Evolutionary conservation across 768 basidiomycete genomes (phyloP).

Genomic region (Psilocybe cyanescens): DNA sequence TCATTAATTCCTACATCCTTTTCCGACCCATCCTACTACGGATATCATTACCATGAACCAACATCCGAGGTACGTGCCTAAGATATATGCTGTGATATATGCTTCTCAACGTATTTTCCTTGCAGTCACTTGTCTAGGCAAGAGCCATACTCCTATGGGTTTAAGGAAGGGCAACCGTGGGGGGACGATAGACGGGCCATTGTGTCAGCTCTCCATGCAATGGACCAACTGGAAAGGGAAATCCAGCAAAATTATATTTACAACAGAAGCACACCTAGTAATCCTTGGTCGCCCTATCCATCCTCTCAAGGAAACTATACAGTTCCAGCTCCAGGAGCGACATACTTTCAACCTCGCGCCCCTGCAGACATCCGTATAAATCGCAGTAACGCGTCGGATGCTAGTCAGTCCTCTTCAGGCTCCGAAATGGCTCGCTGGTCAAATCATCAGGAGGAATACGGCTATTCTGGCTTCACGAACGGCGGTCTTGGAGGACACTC

Average conservation of each 20-base stretch:
- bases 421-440: constrained; percentile 4
- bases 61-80: constrained; percentile 6
- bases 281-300: constrained; percentile 1
- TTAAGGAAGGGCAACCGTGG: constrained; percentile 33
- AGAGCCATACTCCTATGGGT: constrained; percentile 34
- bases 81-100: background rate
- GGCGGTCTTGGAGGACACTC: constrained; percentile 2
- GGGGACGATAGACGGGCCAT: constrained; percentile 31
- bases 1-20: constrained; percentile 4
- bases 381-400: constrained; percentile 18
- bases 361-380: constrained; percentile 17
- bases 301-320: constrained; percentile 9
- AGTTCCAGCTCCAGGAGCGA: background rate
- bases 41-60: constrained; percentile 5
- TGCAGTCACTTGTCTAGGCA: constrained; percentile 22
- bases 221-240: constrained; percentile 24
- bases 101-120: background rate
- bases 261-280: constrained; percentile 9
- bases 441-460: background rate
- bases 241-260: constrained; percentile 22
- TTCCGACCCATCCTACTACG: constrained; percentile 2
- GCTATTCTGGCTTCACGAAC: background rate
- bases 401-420: constrained; percentile 4
- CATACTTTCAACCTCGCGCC: constrained; percentile 3
- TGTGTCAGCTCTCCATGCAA: constrained; percentile 27